These are phyloP conservation scores for Diaporthe australafricana DNA, from an alignment of 2,329 filamentous ascomycete species.

Conservation along the genomic window DNA sequence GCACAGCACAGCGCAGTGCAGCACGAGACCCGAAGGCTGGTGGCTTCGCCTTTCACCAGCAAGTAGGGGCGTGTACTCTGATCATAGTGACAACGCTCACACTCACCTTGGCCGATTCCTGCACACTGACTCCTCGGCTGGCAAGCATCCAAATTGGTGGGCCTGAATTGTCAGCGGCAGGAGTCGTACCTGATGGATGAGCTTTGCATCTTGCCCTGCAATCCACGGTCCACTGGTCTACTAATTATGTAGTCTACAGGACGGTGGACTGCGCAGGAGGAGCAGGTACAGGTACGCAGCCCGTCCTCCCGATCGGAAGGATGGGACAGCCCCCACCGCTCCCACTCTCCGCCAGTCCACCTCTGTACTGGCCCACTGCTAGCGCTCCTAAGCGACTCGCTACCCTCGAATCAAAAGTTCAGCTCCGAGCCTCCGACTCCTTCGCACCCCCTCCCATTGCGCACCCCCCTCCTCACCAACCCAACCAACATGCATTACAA, in stretches of 20 bases:
- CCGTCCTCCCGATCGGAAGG: constrained; percentile 16
- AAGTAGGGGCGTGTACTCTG: not conserved
- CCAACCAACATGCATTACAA: constrained; percentile 24
- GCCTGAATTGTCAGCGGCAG: not conserved
- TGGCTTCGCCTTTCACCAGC: not conserved
- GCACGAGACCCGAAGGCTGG: not conserved
- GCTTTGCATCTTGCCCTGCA: not conserved
- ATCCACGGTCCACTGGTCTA: not conserved
- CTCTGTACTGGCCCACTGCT: constrained; percentile 17
- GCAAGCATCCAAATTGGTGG: not conserved
- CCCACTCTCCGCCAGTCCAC: constrained; percentile 7
- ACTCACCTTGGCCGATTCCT: not conserved
- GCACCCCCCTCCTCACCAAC: constrained; percentile 13
- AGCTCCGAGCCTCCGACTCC: constrained; percentile 24
- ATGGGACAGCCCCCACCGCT: constrained; percentile 13
- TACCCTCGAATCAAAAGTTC: constrained; percentile 28
- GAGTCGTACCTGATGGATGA: not conserved
- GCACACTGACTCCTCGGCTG: not conserved
- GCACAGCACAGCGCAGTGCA: not conserved
- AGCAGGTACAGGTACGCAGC: not conserved
- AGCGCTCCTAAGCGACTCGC: constrained; percentile 30
- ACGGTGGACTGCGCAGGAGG: not conserved
- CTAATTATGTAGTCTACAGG: too few relatives aligned
- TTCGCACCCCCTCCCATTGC: constrained; percentile 7
- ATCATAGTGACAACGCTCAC: not conserved